Conservation (phyloP, 495 filamentous ascomycete species). For the Tuber indicum region DNA sequence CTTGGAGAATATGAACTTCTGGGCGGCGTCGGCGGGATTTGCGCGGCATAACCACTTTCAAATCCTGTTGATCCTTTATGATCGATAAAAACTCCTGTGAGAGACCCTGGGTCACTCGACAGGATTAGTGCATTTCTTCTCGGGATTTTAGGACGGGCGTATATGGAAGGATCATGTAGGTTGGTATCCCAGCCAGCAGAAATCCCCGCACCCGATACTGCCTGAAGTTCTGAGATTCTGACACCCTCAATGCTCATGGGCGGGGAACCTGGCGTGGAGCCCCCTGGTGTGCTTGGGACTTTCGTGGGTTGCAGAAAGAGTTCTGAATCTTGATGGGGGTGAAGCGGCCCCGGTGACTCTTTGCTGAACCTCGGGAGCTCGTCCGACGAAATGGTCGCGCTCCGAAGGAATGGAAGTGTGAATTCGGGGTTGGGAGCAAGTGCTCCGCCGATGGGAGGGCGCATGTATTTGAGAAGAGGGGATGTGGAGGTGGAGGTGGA, state of each 20-base stretch:
- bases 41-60: not conserved
- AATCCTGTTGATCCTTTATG: not conserved
- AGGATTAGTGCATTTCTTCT: not conserved
- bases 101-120: not conserved
- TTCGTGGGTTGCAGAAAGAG: constrained; percentile 26
- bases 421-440: constrained; percentile 1
- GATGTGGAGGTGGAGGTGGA: constrained; percentile 34
- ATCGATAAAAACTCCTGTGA: not conserved
- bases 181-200: not conserved
- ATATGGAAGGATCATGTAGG: not conserved
- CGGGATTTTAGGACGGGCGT: not conserved
- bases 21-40: not conserved
- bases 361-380: not conserved
- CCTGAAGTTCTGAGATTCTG: constrained; percentile 22
- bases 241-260: constrained; percentile 12
- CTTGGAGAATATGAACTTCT: not conserved
- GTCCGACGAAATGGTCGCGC: not conserved
- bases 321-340: constrained; percentile 30
- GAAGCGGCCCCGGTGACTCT: constrained; percentile 13
- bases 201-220: constrained; percentile 6
- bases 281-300: not conserved
- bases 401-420: constrained; percentile 13
- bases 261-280: constrained; percentile 6
- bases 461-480: constrained; percentile 14
- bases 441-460: constrained; percentile 31